Percentiles rank a stretch among this genome's conserved stretches.
phyloP scores from a whole-genome alignment of 2,329 filamentous ascomycete genomes.

The Phyllosticta citrichinensis region DNA sequence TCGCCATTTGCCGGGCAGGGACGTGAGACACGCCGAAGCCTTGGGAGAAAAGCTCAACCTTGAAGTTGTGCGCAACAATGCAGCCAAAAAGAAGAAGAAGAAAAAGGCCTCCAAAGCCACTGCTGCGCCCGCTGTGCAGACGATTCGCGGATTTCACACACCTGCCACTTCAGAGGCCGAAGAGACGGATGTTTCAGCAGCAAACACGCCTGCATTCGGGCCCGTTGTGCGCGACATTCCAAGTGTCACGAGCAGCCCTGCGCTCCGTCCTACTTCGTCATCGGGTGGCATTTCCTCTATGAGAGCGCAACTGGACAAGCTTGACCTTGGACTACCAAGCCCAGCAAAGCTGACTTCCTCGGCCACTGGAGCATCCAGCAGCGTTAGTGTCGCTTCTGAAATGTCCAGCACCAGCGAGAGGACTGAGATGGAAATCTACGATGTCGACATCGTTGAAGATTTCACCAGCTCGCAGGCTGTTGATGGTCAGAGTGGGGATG shows the following conservation, averaged over 20 bases:
- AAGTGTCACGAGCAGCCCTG: constrained; percentile 44
- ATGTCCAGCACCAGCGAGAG: constrained; percentile 52
- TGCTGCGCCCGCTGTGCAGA: constrained; percentile 28
- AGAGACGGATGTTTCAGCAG: constrained; percentile 42
- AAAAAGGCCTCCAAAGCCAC: constrained; percentile 26
- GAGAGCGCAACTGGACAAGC: constrained; percentile 68
- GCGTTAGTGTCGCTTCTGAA: constrained; percentile 38
- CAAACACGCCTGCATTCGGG: constrained; percentile 32
- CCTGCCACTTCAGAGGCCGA: constrained; percentile 44
- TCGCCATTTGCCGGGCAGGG: constrained; percentile 15
- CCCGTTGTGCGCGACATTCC: constrained; percentile 33
- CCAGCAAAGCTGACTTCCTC: constrained; percentile 36
- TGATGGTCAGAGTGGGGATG: constrained; percentile 15
- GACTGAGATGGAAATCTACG: constrained; percentile 72
- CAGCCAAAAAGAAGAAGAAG: constrained; percentile 28
- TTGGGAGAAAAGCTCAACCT: constrained; percentile 28
- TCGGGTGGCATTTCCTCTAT: constrained; percentile 70
- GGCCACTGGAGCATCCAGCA: constrained; percentile 34
- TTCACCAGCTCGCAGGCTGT: constrained; percentile 58
- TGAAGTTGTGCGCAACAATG: constrained; percentile 14
- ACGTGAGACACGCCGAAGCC: constrained; percentile 15
- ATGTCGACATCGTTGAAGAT: constrained; percentile 74
- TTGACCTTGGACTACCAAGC: constrained; percentile 54
- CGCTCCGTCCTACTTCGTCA: constrained; percentile 39
- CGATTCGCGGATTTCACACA: constrained; percentile 41